These are phyloP conservation scores for Exserohilum turcica DNA, from an alignment of 2,329 filamentous ascomycete species.

Conservation along the genomic window DNA sequence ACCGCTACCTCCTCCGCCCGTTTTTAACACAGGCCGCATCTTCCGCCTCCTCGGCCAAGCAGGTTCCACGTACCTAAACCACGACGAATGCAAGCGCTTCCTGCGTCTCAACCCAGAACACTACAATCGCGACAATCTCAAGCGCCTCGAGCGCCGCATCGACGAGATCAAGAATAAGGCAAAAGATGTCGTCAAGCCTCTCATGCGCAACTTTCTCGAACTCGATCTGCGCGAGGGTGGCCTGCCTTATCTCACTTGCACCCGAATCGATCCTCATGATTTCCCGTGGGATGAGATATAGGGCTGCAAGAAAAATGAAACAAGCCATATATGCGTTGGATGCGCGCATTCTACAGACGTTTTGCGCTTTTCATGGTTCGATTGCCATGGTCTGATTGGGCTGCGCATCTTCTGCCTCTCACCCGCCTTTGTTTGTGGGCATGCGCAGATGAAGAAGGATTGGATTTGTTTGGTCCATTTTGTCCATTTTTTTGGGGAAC, in stretches of 20 bases:
- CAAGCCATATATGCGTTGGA: neutral
- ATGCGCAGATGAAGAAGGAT: no score
- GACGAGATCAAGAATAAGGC: constrained; percentile 88
- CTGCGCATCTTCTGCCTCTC: no score
- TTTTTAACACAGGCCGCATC: constrained; percentile 69
- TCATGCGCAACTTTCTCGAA: constrained; percentile 85
- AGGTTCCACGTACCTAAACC: constrained; percentile 70
- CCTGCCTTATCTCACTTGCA: constrained; percentile 69
- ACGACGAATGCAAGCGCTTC: constrained; percentile 90
- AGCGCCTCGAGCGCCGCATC: constrained; percentile 81
- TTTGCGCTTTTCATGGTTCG: no score
- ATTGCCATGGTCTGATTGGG: no score
- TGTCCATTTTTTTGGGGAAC: no score
- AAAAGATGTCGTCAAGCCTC: constrained; percentile 77
- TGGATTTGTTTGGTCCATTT: no score
- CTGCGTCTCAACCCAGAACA: constrained; percentile 81
- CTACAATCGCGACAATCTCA: constrained; percentile 84
- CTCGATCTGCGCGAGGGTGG: constrained; percentile 67
- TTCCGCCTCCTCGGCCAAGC: constrained; percentile 76
- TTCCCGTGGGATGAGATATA: constrained; percentile 62
- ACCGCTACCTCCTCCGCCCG: constrained; percentile 47
- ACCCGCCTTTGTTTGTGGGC: no score
- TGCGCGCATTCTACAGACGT: constrained; percentile 3
- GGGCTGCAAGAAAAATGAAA: neutral
- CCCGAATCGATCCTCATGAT: constrained; percentile 65